Percentiles rank a stretch among this genome's conserved stretches.
Conservation (phyloP, 805 yeast genomes). For the Lipomyces chichibuensis region DNA sequence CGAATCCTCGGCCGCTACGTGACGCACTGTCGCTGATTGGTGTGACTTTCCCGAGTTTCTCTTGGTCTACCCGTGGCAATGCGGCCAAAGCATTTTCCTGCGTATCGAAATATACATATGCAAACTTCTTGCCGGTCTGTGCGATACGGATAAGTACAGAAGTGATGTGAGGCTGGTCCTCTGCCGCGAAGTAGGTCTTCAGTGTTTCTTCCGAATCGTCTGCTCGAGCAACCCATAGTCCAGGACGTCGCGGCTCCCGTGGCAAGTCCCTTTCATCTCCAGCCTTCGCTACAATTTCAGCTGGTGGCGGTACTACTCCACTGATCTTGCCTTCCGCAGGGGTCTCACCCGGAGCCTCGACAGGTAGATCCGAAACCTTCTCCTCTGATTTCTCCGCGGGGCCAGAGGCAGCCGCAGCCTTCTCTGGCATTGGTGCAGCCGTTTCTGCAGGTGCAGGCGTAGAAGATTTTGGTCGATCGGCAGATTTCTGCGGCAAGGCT, state of each 20-base stretch:
- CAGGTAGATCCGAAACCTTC: neutral
- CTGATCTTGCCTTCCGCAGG: neutral
- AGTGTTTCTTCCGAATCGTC: conserved; percentile 43
- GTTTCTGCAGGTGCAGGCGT: neutral
- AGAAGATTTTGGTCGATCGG: neutral
- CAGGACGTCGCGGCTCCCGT: conserved; percentile 38
- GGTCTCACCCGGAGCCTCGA: neutral
- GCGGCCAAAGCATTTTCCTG: conserved; percentile 39
- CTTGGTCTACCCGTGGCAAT: conserved; percentile 20
- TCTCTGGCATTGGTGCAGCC: neutral
- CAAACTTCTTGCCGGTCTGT: conserved; percentile 43
- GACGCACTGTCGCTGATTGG: conserved; percentile 16
- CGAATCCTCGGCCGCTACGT: conserved; percentile 1
- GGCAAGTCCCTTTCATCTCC: conserved; percentile 2
- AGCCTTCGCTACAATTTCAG: conserved; percentile 20
- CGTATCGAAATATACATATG: conserved; percentile 46
- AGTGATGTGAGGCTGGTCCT: conserved; percentile 43
- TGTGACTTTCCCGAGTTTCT: conserved; percentile 30
- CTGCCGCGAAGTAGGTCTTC: conserved; percentile 41
- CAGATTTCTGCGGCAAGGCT: neutral
- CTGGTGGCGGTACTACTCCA: conserved; percentile 12
- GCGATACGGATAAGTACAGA: conserved; percentile 39
- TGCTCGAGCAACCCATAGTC: conserved; percentile 48
- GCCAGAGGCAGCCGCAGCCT: neutral
- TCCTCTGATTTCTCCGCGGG: neutral